phyloP scores from a whole-genome alignment of 2,329 filamentous ascomycete species.

The Lizonia empirigonia region DNA sequence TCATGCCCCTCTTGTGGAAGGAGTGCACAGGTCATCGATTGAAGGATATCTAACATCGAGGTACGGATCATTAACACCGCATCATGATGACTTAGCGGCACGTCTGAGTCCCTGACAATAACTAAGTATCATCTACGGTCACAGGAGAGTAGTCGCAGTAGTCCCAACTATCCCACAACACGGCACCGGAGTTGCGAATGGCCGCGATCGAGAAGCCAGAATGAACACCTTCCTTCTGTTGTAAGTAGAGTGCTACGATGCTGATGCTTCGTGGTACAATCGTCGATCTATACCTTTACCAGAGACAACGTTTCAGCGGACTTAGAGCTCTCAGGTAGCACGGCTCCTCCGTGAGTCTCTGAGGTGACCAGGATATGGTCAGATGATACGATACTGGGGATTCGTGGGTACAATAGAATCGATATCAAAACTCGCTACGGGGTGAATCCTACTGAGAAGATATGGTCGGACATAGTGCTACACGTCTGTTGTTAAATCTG shows the following conservation, averaged over 20 bases:
- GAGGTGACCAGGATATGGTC: too few species aligned
- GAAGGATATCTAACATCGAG: slow-evolving; percentile 26
- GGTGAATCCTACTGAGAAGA: too few species aligned
- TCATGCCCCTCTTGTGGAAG: slow-evolving; percentile 9
- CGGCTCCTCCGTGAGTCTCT: too few species aligned
- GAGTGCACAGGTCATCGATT: slow-evolving; percentile 24
- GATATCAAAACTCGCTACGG: too few species aligned
- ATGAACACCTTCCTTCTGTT: slow-evolving; percentile 6
- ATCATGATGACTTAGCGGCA: slow-evolving; percentile 26
- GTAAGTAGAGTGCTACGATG: background rate
- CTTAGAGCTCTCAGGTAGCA: too few species aligned
- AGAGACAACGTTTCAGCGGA: background rate
- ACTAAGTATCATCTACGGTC: slow-evolving; percentile 15
- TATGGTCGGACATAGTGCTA: too few species aligned
- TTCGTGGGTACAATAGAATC: too few species aligned
- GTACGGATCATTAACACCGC: slow-evolving; percentile 17
- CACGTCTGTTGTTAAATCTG: too few species aligned
- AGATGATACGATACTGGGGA: too few species aligned
- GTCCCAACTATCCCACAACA: slow-evolving; percentile 9
- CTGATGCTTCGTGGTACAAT: slow-evolving; percentile 3
- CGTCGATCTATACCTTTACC: background rate
- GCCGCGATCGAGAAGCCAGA: slow-evolving; percentile 13
- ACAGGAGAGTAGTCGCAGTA: background rate
- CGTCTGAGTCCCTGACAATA: slow-evolving; percentile 13
- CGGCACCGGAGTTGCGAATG: background rate